Conservation (phyloP, 352 stramenopile genomes). For the Globisporangium nunn region DNA sequence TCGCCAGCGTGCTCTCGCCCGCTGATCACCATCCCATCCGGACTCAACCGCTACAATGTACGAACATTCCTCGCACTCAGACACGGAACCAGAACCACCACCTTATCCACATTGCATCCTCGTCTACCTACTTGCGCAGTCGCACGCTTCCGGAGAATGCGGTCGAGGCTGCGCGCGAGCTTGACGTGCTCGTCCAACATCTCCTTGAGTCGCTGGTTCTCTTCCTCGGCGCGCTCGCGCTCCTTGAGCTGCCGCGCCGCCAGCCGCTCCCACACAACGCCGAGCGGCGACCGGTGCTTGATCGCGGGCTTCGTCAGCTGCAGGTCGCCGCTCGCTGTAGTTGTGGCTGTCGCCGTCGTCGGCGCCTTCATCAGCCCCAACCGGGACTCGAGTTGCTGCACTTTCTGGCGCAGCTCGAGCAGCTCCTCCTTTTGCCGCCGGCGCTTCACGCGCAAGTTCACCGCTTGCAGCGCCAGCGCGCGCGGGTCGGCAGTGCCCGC, state of each 20-base stretch:
- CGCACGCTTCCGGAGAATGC: constrained; percentile 10
- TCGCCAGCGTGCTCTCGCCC: neutral
- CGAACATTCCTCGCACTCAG: no score
- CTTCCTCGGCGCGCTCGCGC: constrained; percentile 8
- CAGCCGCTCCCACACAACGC: constrained; percentile 9
- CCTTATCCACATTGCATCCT: no score
- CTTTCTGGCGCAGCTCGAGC: constrained; percentile 11
- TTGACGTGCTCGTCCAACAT: constrained; percentile 15
- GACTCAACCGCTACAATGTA: constrained; percentile 4
- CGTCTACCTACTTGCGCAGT: neutral
- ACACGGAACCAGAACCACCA: no score
- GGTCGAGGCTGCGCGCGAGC: constrained; percentile 11
- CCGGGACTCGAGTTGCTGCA: constrained; percentile 11
- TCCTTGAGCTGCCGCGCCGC: constrained; percentile 11
- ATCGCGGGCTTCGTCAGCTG: neutral
- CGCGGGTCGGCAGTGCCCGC: constrained; percentile 2
- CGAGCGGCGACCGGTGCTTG: constrained; percentile 9
- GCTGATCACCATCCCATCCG: constrained; percentile 11
- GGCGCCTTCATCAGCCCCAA: constrained; percentile 6
- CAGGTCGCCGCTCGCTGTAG: neutral
- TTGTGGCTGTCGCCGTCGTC: neutral
- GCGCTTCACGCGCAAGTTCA: constrained; percentile 11
- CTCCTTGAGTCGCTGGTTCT: constrained; percentile 13
- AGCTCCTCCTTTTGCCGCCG: constrained; percentile 10
- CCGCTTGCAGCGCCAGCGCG: constrained; percentile 6